Conservation (phyloP, 169 alveolate species). For the Theileria parva region DNA sequence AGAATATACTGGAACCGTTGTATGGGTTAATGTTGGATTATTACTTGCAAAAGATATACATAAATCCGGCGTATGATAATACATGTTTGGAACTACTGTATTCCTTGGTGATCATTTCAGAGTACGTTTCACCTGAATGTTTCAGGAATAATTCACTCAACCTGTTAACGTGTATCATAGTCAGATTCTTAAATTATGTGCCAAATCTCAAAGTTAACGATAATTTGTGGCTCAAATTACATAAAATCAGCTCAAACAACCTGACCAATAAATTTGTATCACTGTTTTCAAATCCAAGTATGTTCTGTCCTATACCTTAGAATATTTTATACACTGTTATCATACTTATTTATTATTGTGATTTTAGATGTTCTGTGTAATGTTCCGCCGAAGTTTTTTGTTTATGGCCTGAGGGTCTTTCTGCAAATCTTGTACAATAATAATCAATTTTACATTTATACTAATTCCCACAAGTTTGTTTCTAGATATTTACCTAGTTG, state of each 20-base stretch:
- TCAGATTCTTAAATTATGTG: constrained; percentile 47
- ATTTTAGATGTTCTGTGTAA: background rate
- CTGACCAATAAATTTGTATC: constrained; percentile 50
- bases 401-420: constrained; percentile 19
- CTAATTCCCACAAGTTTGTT: constrained; percentile 15
- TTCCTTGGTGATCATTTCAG: constrained; percentile 43
- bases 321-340: no score
- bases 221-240: constrained; percentile 50
- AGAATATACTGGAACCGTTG: constrained; percentile 49
- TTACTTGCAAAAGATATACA: constrained; percentile 35
- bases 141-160: constrained; percentile 11
- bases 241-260: constrained; percentile 30
- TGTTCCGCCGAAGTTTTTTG: constrained; percentile 50
- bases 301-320: background rate
- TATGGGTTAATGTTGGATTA: constrained; percentile 32
- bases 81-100: constrained; percentile 50
- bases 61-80: constrained; percentile 25
- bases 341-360: no score
- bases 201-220: constrained; percentile 17
- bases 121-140: constrained; percentile 31
- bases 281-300: constrained; percentile 32
- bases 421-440: constrained; percentile 4
- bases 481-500: background rate
- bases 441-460: background rate
- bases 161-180: constrained; percentile 44